Conservation (phyloP, 2,329 filamentous ascomycete species). For the Pseudofabraea citricarpa region DNA sequence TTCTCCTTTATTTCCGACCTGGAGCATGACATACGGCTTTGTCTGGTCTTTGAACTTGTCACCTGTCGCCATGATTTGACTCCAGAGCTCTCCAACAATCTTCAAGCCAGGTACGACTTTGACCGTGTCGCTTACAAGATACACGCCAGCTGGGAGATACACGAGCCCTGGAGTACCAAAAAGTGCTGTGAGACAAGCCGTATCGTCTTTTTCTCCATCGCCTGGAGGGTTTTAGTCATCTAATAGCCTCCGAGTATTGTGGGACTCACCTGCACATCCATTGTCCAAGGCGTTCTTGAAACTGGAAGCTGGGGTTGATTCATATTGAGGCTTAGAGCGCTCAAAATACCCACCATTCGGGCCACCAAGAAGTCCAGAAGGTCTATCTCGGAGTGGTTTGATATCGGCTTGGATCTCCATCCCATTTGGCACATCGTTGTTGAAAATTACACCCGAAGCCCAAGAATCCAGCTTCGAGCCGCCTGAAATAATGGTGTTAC, state of each 20-base stretch:
- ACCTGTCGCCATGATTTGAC: constrained; percentile 32
- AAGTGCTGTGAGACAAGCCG: constrained; percentile 46
- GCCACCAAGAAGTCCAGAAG: neutral
- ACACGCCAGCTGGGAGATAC: constrained; percentile 50
- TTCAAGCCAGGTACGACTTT: constrained; percentile 34
- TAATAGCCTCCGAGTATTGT: no score
- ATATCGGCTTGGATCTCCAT: neutral
- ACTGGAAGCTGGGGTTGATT: no score
- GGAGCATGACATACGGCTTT: constrained; percentile 38
- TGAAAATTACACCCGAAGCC: neutral
- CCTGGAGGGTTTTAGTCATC: no score
- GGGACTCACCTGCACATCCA: no score
- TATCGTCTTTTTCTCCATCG: constrained; percentile 45
- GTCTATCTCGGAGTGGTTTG: neutral
- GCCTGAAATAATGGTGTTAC: neutral
- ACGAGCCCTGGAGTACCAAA: constrained; percentile 44
- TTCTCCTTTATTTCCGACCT: constrained; percentile 33
- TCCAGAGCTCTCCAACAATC: constrained; percentile 35
- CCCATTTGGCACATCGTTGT: neutral
- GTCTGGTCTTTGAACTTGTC: constrained; percentile 34
- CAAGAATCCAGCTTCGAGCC: neutral
- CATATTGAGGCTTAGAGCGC: constrained; percentile 49
- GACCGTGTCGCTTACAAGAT: constrained; percentile 42
- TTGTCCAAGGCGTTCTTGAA: no score
- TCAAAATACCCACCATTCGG: constrained; percentile 36